phyloP scores from a whole-genome alignment of 306 rosid species.

The Geum urbanum region DNA sequence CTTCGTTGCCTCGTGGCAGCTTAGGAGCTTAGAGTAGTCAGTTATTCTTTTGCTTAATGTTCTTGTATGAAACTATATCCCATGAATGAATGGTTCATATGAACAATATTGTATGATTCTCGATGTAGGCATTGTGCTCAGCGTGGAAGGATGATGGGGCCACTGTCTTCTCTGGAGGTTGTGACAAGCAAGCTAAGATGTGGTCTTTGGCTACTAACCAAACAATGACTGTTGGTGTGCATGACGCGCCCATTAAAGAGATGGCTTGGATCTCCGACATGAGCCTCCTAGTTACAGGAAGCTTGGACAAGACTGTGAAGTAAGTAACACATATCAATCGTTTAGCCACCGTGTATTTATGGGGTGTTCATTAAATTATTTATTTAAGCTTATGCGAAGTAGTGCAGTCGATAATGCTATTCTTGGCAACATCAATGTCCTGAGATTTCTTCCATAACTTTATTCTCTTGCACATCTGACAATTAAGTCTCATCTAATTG shows the following conservation, averaged over 20 bases:
- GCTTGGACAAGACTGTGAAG: slow-evolving; percentile 82
- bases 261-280: slow-evolving; percentile 88
- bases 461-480: not conserved
- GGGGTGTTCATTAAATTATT: not conserved
- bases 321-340: slow-evolving; percentile 14
- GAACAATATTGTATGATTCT: not conserved
- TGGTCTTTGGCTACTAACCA: slow-evolving; percentile 86
- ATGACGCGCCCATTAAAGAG: slow-evolving; percentile 79
- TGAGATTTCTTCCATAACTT: not conserved
- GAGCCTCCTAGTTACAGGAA: slow-evolving; percentile 77
- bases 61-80: not conserved
- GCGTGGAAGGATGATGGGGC: slow-evolving; percentile 96
- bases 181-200: slow-evolving; percentile 96
- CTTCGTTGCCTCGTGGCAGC: not conserved
- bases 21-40: not conserved
- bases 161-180: slow-evolving; percentile 89
- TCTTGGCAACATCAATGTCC: not conserved
- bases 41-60: no score
- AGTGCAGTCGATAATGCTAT: not conserved
- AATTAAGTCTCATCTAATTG: not conserved
- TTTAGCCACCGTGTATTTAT: not conserved
- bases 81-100: not conserved
- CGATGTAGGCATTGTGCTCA: slow-evolving; percentile 67
- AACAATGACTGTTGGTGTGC: slow-evolving; percentile 79
- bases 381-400: not conserved